phyloP scores from a whole-genome alignment of 2,329 filamentous ascomycete species.

The Fusarium anguioides region DNA sequence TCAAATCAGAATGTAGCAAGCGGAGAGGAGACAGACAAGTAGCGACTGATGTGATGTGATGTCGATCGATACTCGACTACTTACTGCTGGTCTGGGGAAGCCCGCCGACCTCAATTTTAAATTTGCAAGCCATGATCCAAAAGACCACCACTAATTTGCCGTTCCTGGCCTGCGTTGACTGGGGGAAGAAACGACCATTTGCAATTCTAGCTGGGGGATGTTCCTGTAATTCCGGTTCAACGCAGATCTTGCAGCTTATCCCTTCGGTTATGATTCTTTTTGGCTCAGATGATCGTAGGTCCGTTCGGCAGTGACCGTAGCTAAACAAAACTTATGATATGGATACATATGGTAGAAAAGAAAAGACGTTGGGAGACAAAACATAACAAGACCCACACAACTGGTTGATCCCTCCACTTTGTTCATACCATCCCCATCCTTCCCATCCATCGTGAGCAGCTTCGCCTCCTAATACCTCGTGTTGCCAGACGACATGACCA shows the following conservation, averaged over 20 bases:
- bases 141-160: slow-evolving; percentile 43
- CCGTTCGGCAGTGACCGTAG: slow-evolving; percentile 1
- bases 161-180: slow-evolving; percentile 36
- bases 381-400: slow-evolving; percentile 21
- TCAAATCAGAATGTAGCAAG: slow-evolving; percentile 26
- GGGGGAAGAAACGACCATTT: slow-evolving; percentile 24
- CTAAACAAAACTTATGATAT: slow-evolving; percentile 17
- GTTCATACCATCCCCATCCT: slow-evolving; percentile 7
- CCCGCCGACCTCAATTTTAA: slow-evolving; percentile 47
- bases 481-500: slow-evolving; percentile 33
- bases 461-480: slow-evolving; percentile 42
- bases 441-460: slow-evolving; percentile 32
- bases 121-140: slow-evolving; percentile 48
- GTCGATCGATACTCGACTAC: slow-evolving; percentile 35
- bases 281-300: slow-evolving; percentile 12
- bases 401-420: slow-evolving; percentile 26
- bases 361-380: slow-evolving; percentile 28
- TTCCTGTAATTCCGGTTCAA: slow-evolving; percentile 41
- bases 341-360: too few relatives aligned
- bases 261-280: slow-evolving; percentile 7
- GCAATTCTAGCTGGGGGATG: slow-evolving; percentile 4
- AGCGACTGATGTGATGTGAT: slow-evolving; percentile 24
- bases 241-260: slow-evolving; percentile 36
- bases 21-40: slow-evolving; percentile 5
- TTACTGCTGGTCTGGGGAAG: slow-evolving; percentile 36